Conservation (phyloP, 2,329 filamentous ascomycete species). For the Penicillium corylophilum region DNA sequence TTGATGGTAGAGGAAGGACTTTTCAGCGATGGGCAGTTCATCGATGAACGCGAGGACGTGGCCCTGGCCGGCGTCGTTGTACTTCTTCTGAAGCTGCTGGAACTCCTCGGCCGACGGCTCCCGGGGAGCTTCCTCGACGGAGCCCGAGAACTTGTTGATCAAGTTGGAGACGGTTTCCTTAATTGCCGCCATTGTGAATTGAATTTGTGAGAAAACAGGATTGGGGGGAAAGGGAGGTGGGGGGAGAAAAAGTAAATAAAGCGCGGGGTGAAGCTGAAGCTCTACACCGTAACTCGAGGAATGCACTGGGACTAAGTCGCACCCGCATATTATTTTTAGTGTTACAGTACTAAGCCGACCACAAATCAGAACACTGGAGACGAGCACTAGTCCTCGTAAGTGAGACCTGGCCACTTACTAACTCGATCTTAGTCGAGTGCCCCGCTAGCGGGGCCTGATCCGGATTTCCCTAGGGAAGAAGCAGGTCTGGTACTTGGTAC, state of each 20-base stretch:
- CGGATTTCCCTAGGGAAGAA: neutral
- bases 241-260: conserved; percentile 17
- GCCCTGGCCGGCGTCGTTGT: conserved; percentile 70
- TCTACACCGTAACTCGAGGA: conserved; percentile 19
- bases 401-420: conserved; percentile 23
- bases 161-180: conserved; percentile 50
- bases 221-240: neutral
- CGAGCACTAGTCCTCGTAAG: conserved; percentile 4
- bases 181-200: conserved; percentile 39
- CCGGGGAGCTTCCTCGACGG: conserved; percentile 39
- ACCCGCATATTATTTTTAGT: conserved; percentile 22
- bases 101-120: conserved; percentile 65
- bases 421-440: neutral
- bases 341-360: neutral
- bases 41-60: conserved; percentile 90
- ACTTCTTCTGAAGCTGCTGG: conserved; percentile 67
- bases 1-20: conserved; percentile 77
- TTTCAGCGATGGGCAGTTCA: conserved; percentile 68
- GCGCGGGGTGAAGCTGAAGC: conserved; percentile 29
- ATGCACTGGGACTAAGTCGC: neutral
- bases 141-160: conserved; percentile 48
- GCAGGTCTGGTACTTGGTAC: neutral
- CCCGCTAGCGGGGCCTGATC: conserved; percentile 16
- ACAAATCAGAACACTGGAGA: conserved; percentile 6
- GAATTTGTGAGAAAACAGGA: neutral